Evolutionary conservation across 306 rosid species (phyloP), one percentile per base, ranked within the genome.

Genomic region (Clitoria ternatea): DNA sequence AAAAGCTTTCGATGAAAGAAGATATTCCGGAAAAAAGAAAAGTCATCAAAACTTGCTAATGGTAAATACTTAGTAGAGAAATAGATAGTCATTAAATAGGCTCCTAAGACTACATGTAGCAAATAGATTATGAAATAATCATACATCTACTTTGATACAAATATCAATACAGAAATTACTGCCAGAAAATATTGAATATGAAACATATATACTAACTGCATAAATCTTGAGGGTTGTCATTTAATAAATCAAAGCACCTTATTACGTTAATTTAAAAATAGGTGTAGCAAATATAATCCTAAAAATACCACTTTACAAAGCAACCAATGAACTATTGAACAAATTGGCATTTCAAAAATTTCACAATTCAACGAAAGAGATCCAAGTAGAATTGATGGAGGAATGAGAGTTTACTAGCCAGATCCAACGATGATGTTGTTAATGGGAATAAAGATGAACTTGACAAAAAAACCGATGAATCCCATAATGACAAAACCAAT

Each of bases 351-450:
- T n/a, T n/a, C n/a, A n/a, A n/a, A n/a, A n/a, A n/a, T n/a, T n/a
- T n/a, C n/a, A n/a, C n/a, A n/a, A n/a, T n/a, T n/a, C n/a, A n/a
- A n/a, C n/a, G n/a, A n/a, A n/a, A 55, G 24, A 55, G 9, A 32
- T 61, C 75, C n/a, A 67, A 39, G 5, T 17, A 59, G 44, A 7
- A 2, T 14, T 10, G 24, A 27, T 32, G 30, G 57, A 23, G 7
- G 19, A 15, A 47, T 11, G 3, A 2, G 59, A 23, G 0, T 7
- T 50, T 66, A 82, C 85, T 87, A 90, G 69, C 81, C 79, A 68
- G 97, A 88, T 81, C 94, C 97, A 2, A 88, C 94, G 66, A 90
- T 88, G 66, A 88, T 90, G 83, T 90, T 90, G 85, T 88, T 90
- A 65, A 90, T 86, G 2, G 95, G 95, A 65, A 86, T 88, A 83